These are phyloP conservation scores for Saccharomyces hybrid DNA, from an alignment of 1,139 yeast species.

Conservation along the genomic window DNA sequence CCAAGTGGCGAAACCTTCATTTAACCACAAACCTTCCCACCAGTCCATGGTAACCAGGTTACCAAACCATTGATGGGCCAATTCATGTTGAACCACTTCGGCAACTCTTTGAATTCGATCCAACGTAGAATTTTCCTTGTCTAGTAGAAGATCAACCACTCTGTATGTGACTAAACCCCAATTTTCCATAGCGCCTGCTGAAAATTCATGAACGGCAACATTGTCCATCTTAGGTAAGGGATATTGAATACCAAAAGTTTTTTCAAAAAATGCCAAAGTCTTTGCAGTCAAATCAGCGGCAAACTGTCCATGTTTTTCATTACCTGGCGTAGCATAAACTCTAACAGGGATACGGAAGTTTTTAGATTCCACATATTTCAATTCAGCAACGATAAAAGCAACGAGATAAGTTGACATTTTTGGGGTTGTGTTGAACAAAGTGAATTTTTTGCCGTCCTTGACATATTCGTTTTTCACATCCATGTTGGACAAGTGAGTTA, in stretches of 20 bases:
- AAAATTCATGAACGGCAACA: conserved; percentile 75
- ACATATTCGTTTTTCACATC: conserved; percentile 45
- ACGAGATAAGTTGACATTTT: conserved; percentile 73
- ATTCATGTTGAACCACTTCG: conserved; percentile 82
- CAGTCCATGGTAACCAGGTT: conserved; percentile 88
- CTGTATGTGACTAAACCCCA: conserved; percentile 85
- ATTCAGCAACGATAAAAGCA: conserved; percentile 79
- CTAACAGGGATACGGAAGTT: conserved; percentile 71
- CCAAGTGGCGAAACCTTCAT: conserved; percentile 92
- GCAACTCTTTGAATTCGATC: conserved; percentile 71
- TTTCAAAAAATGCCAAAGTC: conserved; percentile 66
- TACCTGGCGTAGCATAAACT: conserved; percentile 73
- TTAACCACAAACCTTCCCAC: conserved; percentile 93
- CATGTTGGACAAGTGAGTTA: conserved; percentile 71
- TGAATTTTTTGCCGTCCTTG: conserved; percentile 47
- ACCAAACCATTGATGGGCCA: conserved; percentile 94
- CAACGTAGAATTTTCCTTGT: conserved; percentile 58
- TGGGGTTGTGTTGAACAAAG: conserved; percentile 57
- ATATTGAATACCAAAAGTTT: conserved; percentile 62
- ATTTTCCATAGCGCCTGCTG: conserved; percentile 90
- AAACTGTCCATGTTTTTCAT: conserved; percentile 56
- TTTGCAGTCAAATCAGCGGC: conserved; percentile 69
- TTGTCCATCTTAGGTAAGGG: conserved; percentile 79
- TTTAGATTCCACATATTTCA: conserved; percentile 60
- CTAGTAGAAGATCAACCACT: conserved; percentile 65